Percentiles rank a stretch among this genome's conserved stretches.
Conservation (phyloP, 805 yeast species). For the Pichia pseudocactophila region DNA sequence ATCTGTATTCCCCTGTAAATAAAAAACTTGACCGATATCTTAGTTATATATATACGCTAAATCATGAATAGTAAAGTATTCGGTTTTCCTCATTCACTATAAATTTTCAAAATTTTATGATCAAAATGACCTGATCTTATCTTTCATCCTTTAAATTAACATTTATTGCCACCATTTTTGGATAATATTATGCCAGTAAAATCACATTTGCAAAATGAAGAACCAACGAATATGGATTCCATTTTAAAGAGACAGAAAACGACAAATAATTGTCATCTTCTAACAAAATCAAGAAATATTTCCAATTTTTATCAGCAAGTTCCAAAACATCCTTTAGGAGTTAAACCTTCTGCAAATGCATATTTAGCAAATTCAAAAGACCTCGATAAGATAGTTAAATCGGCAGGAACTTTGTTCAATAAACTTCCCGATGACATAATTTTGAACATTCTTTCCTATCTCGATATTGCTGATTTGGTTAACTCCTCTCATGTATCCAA, state of each 20-base stretch:
- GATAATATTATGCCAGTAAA: background rate
- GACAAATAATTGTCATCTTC: background rate
- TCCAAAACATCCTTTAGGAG: constrained; percentile 59
- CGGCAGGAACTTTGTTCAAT: constrained; percentile 45
- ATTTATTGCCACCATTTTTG: background rate
- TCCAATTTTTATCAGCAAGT: constrained; percentile 13
- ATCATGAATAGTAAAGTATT: no score
- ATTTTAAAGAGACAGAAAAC: background rate
- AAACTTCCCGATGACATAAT: constrained; percentile 57
- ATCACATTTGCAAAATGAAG: background rate
- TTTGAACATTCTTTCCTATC: constrained; percentile 39
- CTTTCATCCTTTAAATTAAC: background rate
- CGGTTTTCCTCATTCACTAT: no score
- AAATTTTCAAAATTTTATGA: background rate
- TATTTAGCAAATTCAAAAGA: constrained; percentile 17
- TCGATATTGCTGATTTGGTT: constrained; percentile 42
- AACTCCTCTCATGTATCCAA: constrained; percentile 53
- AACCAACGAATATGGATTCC: background rate
- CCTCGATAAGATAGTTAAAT: constrained; percentile 19
- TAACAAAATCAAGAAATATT: background rate
- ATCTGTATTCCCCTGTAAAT: background rate
- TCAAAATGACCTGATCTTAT: background rate
- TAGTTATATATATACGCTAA: no score
- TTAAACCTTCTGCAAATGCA: constrained; percentile 67
- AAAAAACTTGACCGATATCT: background rate